phyloP scores from a whole-genome alignment of 1,284 basidiomycete genomes.

The Pascua guehoae region DNA sequence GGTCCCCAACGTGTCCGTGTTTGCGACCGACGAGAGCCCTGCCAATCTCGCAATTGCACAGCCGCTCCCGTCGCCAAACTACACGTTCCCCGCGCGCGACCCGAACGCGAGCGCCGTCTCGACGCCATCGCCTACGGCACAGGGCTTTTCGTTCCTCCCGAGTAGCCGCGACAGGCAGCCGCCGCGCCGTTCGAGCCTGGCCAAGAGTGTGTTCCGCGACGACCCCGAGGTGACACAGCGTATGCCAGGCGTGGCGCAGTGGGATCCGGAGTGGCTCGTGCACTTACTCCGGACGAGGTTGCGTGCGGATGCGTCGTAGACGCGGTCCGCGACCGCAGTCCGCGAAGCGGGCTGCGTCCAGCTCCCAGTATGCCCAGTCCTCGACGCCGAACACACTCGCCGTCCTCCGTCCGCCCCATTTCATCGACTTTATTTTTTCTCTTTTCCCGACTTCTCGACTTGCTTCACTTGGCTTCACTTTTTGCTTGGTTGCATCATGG shows the following conservation, averaged over 20 bases:
- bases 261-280: slow-evolving; percentile 46
- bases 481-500: no score
- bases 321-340: no score
- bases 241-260: slow-evolving; percentile 31
- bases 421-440: no score
- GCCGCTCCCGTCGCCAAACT: slow-evolving; percentile 14
- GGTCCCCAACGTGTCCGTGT: slow-evolving; percentile 14
- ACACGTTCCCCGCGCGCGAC: slow-evolving; percentile 23
- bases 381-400: no score
- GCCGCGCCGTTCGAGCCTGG: slow-evolving; percentile 20
- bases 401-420: no score
- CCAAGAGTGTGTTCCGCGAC: slow-evolving; percentile 10
- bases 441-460: no score
- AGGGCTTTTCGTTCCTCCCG: slow-evolving; percentile 4
- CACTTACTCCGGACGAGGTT: slow-evolving; percentile 27
- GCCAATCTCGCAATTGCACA: neutral
- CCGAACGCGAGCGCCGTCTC: neutral
- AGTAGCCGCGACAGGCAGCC: slow-evolving; percentile 9
- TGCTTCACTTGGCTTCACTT: no score
- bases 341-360: no score
- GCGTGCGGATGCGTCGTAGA: slow-evolving; percentile 12
- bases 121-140: neutral
- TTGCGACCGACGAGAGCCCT: neutral
- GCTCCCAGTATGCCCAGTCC: no score
- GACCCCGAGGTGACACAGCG: neutral